Evolutionary conservation across 768 basidiomycete genomes (phyloP), one percentile per base, ranked within the genome.

Genomic region (Mycena indigotica): DNA sequence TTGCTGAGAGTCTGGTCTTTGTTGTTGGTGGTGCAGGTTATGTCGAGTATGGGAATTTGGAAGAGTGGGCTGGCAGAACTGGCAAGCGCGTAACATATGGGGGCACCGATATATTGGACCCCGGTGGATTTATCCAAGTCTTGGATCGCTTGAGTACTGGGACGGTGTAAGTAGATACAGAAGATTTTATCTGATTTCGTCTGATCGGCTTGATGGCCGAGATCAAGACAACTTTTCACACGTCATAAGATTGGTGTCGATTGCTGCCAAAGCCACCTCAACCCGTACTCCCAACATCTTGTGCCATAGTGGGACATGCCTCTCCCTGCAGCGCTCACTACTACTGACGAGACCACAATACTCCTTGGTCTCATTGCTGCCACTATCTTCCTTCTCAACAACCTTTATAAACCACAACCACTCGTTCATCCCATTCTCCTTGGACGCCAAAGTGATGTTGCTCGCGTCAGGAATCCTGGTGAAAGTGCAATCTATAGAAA

Each of bases 21-120:
- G 78, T 98, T 28, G 95, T 99, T 2, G 97, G 97, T 6, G 97
- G 97, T 1, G 97, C 95, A 3, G 91, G 95, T 16, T 96, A 98
- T 67, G 94, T 98, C 51, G 97, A 99, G 74, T 98, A 95, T 65
- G 94, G 95, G 4, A 98, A 98, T 70, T 73, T 99, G 57, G 86
- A 90, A 71, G 96, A 98, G 72, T 97, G 95, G 94, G 91, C 92
- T 3, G 75, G 72, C 52, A 86, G 85, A 73, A 84, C 86, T 4
- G 92, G 91, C 15, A 93, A 93, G 73, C 79, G 84, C 60, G 85
- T 98, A 44, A 90, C 92, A 30, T 99, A 99, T 70, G 97, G 97
- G 17, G 92, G 93, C 19, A 98, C 96, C 17, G 97, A 98, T 69
- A 95, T 99, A 38, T 67, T 97, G 48, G 90, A 93, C 65, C 97